phyloP scores from a whole-genome alignment of 768 basidiomycete species.

The Sporobolomyces phaffii region DNA sequence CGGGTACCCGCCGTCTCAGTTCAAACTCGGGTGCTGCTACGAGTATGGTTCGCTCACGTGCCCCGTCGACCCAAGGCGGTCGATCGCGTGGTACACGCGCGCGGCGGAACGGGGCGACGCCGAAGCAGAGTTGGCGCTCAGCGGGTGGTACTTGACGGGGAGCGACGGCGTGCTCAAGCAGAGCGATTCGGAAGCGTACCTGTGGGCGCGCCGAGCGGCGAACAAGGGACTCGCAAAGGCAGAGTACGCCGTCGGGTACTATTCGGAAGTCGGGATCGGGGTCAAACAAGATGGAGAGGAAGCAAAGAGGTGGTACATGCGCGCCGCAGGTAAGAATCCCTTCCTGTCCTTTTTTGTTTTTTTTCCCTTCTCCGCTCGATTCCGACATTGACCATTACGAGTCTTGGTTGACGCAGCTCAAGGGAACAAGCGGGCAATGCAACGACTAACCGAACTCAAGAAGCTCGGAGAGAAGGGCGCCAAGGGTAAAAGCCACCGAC shows the following conservation, averaged over 20 bases:
- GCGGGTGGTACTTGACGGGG: conserved; percentile 97
- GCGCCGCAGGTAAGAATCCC: conserved; percentile 75
- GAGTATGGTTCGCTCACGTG: conserved; percentile 86
- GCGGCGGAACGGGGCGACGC: conserved; percentile 94
- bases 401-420: conserved; percentile 49
- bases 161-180: conserved; percentile 94
- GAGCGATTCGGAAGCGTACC: conserved; percentile 95
- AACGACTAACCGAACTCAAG: conserved; percentile 89
- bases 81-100: conserved; percentile 97
- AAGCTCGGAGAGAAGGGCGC: conserved; percentile 55
- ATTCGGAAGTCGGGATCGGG: conserved; percentile 95
- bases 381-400: background rate
- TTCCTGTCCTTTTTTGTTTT: background rate
- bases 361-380: background rate
- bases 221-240: conserved; percentile 96
- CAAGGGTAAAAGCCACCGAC: conserved; percentile 69
- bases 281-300: conserved; percentile 92
- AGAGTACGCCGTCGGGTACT: conserved; percentile 91
- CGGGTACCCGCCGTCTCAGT: conserved; percentile 88
- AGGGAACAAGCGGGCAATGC: conserved; percentile 98
- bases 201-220: conserved; percentile 93
- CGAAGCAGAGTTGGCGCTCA: conserved; percentile 89
- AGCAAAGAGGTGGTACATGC: conserved; percentile 98
- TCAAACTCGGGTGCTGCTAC: conserved; percentile 89
- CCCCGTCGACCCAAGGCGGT: conserved; percentile 83